phyloP scores from a whole-genome alignment of 176 grass and related monocot genomes.

The Puya raimondii region DNA sequence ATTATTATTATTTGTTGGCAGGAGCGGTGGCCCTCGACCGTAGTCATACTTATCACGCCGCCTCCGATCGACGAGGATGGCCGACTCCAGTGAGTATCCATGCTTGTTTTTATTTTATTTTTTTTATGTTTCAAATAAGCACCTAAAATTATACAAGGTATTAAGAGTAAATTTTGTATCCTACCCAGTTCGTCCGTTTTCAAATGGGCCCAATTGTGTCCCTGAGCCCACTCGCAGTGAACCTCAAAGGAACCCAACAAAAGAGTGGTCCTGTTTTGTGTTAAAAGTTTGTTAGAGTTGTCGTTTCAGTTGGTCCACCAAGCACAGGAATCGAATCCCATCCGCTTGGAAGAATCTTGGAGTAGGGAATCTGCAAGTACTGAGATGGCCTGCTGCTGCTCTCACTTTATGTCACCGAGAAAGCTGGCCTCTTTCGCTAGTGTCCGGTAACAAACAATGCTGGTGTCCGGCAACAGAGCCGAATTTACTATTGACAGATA shows the following conservation, averaged over 20 bases:
- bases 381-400: background rate
- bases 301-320: constrained; percentile 1
- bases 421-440: no score
- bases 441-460: no score
- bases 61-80: constrained; percentile 71
- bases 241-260: background rate
- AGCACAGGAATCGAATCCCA: background rate
- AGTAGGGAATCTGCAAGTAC: background rate
- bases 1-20: constrained; percentile 20
- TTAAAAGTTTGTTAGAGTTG: background rate
- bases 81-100: constrained; percentile 42
- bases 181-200: background rate
- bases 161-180: background rate
- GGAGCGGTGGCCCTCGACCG: constrained; percentile 50
- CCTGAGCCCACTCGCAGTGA: no score
- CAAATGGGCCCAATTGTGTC: no score
- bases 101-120: background rate
- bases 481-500: no score
- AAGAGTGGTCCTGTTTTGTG: background rate
- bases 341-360: background rate
- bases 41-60: constrained; percentile 70
- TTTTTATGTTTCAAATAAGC: no score
- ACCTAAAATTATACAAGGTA: no score
- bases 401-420: background rate
- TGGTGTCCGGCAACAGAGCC: no score